phyloP scores from a whole-genome alignment of 306 rosid species.

The Dryas alaskensis region DNA sequence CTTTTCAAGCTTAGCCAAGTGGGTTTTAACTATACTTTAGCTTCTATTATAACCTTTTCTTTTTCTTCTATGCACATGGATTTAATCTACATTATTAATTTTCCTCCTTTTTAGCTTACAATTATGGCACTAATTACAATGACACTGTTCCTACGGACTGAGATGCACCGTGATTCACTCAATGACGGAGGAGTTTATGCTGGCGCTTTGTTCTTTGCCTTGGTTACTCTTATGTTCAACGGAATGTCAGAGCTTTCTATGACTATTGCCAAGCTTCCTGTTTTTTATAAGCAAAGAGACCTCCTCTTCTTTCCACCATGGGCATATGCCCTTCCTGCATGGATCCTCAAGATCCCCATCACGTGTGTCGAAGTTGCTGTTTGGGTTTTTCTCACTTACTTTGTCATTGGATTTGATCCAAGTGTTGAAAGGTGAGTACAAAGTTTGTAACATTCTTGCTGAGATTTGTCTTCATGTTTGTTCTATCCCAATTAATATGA shows the following conservation, averaged over 20 bases:
- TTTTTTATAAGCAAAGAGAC: slow-evolving; percentile 60
- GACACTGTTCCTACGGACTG: slow-evolving; percentile 46
- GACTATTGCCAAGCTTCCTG: slow-evolving; percentile 53
- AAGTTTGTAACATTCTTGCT: background rate
- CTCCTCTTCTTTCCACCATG: slow-evolving; percentile 59
- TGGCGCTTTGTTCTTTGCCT: slow-evolving; percentile 48
- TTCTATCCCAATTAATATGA: background rate
- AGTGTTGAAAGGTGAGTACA: slow-evolving; percentile 36
- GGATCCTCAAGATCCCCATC: slow-evolving; percentile 57
- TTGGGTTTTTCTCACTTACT: slow-evolving; percentile 60
- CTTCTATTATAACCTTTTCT: background rate
- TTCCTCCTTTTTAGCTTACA: slow-evolving; percentile 27
- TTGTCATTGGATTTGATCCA: slow-evolving; percentile 69
- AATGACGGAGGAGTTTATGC: slow-evolving; percentile 42
- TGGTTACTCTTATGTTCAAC: slow-evolving; percentile 51
- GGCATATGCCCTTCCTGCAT: slow-evolving; percentile 56
- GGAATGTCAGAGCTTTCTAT: slow-evolving; percentile 58
- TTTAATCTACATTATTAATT: background rate
- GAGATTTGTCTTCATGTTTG: background rate
- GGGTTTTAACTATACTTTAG: slow-evolving; percentile 19
- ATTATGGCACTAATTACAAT: slow-evolving; percentile 37
- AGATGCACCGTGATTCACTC: slow-evolving; percentile 44
- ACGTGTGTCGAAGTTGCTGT: slow-evolving; percentile 44
- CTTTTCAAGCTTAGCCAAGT: slow-evolving; percentile 43
- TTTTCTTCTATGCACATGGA: background rate